Percentiles rank a stretch among this genome's conserved stretches.
These are phyloP conservation scores for Fagus sylvatica DNA, from an alignment of 306 rosid species.

Conservation along the genomic window DNA sequence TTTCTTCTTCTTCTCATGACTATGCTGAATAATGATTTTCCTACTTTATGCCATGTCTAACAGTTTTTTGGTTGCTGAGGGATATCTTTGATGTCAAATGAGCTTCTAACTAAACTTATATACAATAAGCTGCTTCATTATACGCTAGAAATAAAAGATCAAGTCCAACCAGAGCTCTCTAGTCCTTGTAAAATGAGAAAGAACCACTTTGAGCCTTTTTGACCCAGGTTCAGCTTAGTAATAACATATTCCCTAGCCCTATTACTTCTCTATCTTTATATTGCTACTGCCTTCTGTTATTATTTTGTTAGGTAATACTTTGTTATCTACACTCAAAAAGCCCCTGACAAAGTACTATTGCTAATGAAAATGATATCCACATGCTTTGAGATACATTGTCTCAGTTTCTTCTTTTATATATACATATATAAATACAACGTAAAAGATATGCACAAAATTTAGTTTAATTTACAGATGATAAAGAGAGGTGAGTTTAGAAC, in stretches of 20 bases:
- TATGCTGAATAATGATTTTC: not conserved
- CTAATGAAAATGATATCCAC: conserved; percentile 20
- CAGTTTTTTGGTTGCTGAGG: not conserved
- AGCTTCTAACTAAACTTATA: not conserved
- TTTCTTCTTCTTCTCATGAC: not conserved
- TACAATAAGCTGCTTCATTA: not conserved
- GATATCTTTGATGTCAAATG: not conserved
- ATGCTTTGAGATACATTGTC: conserved; percentile 18
- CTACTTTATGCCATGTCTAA: not conserved
- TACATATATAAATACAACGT: conserved; percentile 11
- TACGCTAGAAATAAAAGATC: no score
- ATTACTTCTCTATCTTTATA: not conserved
- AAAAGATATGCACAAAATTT: conserved; percentile 7
- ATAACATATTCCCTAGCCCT: not conserved
- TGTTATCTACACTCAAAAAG: not conserved
- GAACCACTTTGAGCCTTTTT: not conserved
- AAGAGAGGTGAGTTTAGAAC: not conserved
- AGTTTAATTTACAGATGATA: not conserved
- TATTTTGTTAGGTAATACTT: not conserved
- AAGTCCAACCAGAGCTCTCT: no score
- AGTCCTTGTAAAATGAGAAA: not conserved
- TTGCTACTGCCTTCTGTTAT: no score
- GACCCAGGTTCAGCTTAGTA: not conserved
- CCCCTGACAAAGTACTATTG: not conserved
- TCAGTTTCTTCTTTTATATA: not conserved